Evolutionary conservation across 75 land plant species (phyloP).

Genomic region (Pinus tabuliformis): DNA sequence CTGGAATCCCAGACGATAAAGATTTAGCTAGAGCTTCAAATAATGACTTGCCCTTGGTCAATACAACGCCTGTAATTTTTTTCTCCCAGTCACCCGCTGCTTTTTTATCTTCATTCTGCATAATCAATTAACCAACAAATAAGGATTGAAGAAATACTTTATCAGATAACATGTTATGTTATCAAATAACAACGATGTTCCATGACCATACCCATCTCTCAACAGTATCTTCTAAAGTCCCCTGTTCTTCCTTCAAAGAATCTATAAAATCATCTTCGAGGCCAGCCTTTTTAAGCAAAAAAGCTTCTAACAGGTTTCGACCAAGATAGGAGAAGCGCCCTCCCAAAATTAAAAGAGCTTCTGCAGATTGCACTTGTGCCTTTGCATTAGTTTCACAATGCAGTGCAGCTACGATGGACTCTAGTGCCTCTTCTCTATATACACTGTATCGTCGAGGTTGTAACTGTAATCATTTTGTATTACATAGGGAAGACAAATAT

Average conservation of each 20-base stretch:
- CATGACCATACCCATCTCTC: conserved; percentile 8
- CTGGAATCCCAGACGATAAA: conserved; percentile 18
- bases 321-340: conserved; percentile 44
- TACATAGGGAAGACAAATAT: conserved; percentile 4
- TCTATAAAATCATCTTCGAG: conserved; percentile 5
- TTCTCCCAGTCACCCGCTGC: conserved; percentile 35
- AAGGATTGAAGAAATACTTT: conserved; percentile 4
- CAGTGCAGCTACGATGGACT: conserved; percentile 30
- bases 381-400: conserved; percentile 19
- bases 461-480: conserved; percentile 20
- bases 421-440: conserved; percentile 48
- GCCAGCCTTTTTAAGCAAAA: conserved; percentile 45
- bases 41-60: conserved; percentile 32
- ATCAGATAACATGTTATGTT: background rate
- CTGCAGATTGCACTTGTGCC: conserved; percentile 27
- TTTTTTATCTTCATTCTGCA: conserved; percentile 35
- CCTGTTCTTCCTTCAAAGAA: conserved; percentile 14
- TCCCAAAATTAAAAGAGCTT: conserved; percentile 40
- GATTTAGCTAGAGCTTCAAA: conserved; percentile 39
- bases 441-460: conserved; percentile 23
- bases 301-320: conserved; percentile 20
- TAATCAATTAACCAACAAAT: background rate
- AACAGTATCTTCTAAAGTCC: conserved; percentile 6
- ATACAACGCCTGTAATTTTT: conserved; percentile 20
- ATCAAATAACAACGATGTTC: background rate